These are phyloP conservation scores for Fusarium sp. DNA, from an alignment of 2,329 filamentous ascomycete species.

Conservation along the genomic window DNA sequence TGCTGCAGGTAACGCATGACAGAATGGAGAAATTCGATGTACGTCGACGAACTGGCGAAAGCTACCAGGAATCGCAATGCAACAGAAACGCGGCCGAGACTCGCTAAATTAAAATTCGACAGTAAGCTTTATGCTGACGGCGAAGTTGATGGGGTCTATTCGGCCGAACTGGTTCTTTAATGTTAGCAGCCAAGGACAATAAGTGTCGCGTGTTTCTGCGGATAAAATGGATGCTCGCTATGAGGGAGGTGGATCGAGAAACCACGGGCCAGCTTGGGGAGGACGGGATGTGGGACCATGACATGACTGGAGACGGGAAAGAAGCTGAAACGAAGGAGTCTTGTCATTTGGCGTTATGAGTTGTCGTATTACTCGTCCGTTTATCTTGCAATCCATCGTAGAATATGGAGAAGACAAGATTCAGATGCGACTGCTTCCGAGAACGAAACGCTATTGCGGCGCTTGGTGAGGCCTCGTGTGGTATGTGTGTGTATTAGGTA, in stretches of 20 bases:
- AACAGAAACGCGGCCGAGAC: slow-evolving; percentile 17
- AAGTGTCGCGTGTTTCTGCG: slow-evolving; percentile 49
- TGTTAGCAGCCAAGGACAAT: slow-evolving; percentile 42
- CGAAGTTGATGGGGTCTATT: slow-evolving; percentile 35
- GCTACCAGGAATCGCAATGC: slow-evolving; percentile 15
- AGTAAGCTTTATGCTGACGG: slow-evolving; percentile 5
- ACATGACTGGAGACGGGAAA: slow-evolving; percentile 30
- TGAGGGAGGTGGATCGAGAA: slow-evolving; percentile 41
- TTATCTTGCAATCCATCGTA: slow-evolving; percentile 17
- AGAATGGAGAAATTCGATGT: slow-evolving; percentile 20
- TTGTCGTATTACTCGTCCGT: slow-evolving; percentile 20
- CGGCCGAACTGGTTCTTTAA: slow-evolving; percentile 37
- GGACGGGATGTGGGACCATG: slow-evolving; percentile 46
- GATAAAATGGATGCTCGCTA: slow-evolving; percentile 41
- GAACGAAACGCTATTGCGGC: slow-evolving; percentile 21
- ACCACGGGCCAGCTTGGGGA: slow-evolving; percentile 44
- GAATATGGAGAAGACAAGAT: neutral
- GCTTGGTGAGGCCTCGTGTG: slow-evolving; percentile 17
- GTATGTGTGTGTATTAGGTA: neutral
- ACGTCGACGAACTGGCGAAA: slow-evolving; percentile 10
- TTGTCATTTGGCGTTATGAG: slow-evolving; percentile 34
- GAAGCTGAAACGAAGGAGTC: slow-evolving; percentile 35
- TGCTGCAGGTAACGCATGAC: slow-evolving; percentile 42
- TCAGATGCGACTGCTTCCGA: slow-evolving; percentile 13
- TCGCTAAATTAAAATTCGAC: neutral